Base-by-base conservation (phyloP, 192 early-diverging fungal species). In the Borealophlyctis nickersoniae region DNA sequence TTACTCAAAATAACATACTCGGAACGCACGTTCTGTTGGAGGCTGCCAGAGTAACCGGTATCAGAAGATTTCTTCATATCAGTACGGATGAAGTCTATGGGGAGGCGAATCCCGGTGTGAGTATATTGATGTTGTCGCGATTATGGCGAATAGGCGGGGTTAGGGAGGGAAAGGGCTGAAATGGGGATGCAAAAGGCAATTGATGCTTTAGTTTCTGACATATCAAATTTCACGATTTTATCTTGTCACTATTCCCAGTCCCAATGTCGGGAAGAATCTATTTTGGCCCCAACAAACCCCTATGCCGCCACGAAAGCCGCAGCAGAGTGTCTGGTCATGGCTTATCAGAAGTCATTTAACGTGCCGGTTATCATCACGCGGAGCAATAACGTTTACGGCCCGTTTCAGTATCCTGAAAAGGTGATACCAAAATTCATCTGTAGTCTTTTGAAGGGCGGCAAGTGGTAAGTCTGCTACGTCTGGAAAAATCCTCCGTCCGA, bases 81-180 rank as follows among this genome's bases (percentile, higher is more conserved):
- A 82, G 79, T 52, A 91, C 89, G 0, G 89, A 91, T 67, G 89
- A 91, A 67, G 89, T 91, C 0, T 91, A 91, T 60, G 89, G 89
- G 2, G 87, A 88, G 66, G 81, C 22, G 59, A 71, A 63, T 78
- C 73, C 78, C 63, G n/a, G n/a, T n/a, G n/a, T n/a, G n/a, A n/a
- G n/a, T n/a, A n/a, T n/a, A n/a, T n/a, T n/a, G n/a, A n/a, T n/a
- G n/a, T n/a, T n/a, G n/a, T n/a, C n/a, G n/a, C n/a, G n/a, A n/a
- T n/a, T n/a, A n/a, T n/a, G n/a, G n/a, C n/a, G n/a, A n/a, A n/a
- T n/a, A n/a, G n/a, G n/a, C n/a, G n/a, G n/a, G n/a, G n/a, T n/a
- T n/a, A n/a, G n/a, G n/a, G n/a, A n/a, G n/a, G n/a, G n/a, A n/a
- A n/a, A n/a, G n/a, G n/a, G n/a, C n/a, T n/a, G n/a, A n/a, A n/a